These are phyloP conservation scores for Leccinum imitatum DNA, from an alignment of 768 basidiomycete genomes.

Conservation along the genomic window DNA sequence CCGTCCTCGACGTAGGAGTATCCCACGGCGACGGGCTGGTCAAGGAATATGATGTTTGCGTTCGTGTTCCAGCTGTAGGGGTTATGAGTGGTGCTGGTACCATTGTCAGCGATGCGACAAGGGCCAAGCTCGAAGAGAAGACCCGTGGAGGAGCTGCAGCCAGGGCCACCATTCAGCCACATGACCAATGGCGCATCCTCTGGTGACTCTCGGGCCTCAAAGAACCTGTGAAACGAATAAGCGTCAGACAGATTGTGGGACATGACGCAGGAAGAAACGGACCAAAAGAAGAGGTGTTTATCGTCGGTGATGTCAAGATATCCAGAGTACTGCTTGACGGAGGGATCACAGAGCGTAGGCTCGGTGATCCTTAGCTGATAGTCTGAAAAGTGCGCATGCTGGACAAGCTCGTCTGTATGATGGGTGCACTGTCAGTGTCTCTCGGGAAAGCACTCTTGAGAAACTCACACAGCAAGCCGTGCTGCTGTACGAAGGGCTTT, in stretches of 20 bases:
- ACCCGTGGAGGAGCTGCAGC: conserved; percentile 76
- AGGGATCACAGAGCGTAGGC: conserved; percentile 73
- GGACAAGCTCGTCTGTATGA: conserved; percentile 58
- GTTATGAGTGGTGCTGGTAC: conserved; percentile 70
- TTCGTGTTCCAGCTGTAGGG: conserved; percentile 82
- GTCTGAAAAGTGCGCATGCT: conserved; percentile 48
- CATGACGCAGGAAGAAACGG: conserved; percentile 17
- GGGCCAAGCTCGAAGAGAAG: conserved; percentile 93
- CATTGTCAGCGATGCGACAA: conserved; percentile 69
- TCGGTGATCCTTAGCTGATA: conserved; percentile 63
- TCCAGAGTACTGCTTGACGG: conserved; percentile 75
- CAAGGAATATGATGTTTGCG: conserved; percentile 59
- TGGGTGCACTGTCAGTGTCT: not conserved
- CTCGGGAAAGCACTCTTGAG: not conserved
- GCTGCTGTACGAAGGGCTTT: conserved; percentile 65
- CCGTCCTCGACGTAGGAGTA: conserved; percentile 83
- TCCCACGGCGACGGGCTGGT: conserved; percentile 86
- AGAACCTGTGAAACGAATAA: conserved; percentile 60
- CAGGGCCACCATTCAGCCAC: conserved; percentile 87
- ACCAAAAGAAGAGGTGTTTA: conserved; percentile 90
- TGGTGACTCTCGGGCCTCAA: conserved; percentile 78
- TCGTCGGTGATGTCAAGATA: conserved; percentile 80
- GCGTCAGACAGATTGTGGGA: not conserved
- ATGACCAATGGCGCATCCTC: conserved; percentile 78
- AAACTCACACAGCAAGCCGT: conserved; percentile 67